A percentile compares a stretch with the other conserved stretches of the same genome.
phyloP scores from a whole-genome alignment of 805 yeast species.

The Cyberlindnera nakhonratchasimensis region DNA sequence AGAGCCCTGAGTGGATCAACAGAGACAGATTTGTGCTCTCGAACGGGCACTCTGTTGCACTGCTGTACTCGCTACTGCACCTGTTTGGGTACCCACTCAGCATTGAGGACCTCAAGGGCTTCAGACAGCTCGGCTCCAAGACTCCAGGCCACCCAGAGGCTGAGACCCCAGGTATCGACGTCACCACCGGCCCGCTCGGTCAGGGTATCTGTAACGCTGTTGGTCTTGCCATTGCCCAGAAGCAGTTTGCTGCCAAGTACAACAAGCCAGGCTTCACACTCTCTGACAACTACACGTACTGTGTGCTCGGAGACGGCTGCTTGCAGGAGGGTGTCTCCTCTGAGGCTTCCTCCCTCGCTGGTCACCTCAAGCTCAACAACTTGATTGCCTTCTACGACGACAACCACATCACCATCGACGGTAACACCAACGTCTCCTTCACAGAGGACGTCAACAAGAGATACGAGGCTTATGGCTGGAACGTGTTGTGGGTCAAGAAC shows the following conservation, averaged over 20 bases:
- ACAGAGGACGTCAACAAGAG: conserved; percentile 87
- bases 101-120: conserved; percentile 81
- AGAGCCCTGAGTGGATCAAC: conserved; percentile 88
- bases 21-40: conserved; percentile 94
- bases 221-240: conserved; percentile 94
- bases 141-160: conserved; percentile 98
- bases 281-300: conserved; percentile 73
- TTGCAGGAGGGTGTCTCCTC: conserved; percentile 96
- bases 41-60: conserved; percentile 95
- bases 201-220: conserved; percentile 97
- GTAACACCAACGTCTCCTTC: conserved; percentile 84
- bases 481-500: conserved; percentile 68
- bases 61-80: conserved; percentile 80
- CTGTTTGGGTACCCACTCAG: conserved; percentile 78
- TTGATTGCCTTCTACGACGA: conserved; percentile 95
- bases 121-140: conserved; percentile 86
- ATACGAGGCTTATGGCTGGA: conserved; percentile 94
- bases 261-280: conserved; percentile 80
- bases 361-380: conserved; percentile 90
- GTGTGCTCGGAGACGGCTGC: conserved; percentile 95
- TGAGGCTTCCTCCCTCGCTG: conserved; percentile 93
- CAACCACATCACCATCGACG: conserved; percentile 95
- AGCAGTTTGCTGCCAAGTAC: conserved; percentile 86
- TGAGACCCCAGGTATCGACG: conserved; percentile 90
- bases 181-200: conserved; percentile 98